Evolutionary conservation across 2,329 filamentous ascomycete species (phyloP).

Genomic region (Periconia sp.): DNA sequence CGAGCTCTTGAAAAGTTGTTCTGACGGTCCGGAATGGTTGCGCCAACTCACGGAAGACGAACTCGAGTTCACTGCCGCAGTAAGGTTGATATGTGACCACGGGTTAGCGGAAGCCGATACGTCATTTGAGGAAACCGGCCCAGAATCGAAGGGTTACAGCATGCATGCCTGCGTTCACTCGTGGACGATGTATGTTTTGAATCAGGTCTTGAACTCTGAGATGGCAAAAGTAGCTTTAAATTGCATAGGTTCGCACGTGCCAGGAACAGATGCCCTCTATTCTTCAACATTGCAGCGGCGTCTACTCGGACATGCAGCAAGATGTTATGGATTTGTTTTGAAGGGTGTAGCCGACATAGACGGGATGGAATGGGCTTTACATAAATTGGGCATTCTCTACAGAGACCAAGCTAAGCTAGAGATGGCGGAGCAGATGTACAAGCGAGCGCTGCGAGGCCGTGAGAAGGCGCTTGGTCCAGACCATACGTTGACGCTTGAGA

Average conservation of each 20-base stretch:
- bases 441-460: no score
- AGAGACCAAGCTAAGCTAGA: slow-evolving; percentile 10
- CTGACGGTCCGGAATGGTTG: slow-evolving; percentile 25
- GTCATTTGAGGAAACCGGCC: slow-evolving; percentile 5
- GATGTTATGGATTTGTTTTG: slow-evolving; percentile 9
- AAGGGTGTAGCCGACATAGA: slow-evolving; percentile 7
- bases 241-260: slow-evolving; percentile 21
- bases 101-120: slow-evolving; percentile 32
- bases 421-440: slow-evolving; percentile 1
- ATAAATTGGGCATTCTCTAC: slow-evolving; percentile 16
- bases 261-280: slow-evolving; percentile 10
- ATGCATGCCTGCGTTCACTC: slow-evolving; percentile 45
- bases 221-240: slow-evolving; percentile 19
- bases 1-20: slow-evolving; percentile 45
- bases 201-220: slow-evolving; percentile 19
- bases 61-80: slow-evolving; percentile 29
- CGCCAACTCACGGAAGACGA: slow-evolving; percentile 27
- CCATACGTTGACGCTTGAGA: no score
- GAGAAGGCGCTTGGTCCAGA: background rate
- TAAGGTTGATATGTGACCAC: slow-evolving; percentile 37
- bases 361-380: background rate
- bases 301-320: slow-evolving; percentile 20
- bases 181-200: slow-evolving; percentile 37
- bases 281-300: slow-evolving; percentile 24
- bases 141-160: slow-evolving; percentile 36